Base-by-base conservation (phyloP, 371 early-diverging fungal species). In the Apophysomyces variabilis region DNA sequence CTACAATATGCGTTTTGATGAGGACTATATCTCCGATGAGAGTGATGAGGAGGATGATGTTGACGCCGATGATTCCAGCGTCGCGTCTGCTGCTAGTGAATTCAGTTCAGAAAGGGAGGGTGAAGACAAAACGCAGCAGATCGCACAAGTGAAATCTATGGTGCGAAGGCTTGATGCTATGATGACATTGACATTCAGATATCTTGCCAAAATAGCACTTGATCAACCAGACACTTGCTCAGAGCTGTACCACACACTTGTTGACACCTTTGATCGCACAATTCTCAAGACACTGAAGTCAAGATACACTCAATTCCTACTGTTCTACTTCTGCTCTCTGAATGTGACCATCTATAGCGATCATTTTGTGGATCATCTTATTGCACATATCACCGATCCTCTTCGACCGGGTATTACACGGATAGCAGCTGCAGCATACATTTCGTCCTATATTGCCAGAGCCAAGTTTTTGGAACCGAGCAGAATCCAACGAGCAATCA, bases 301-400 rank as follows among this genome's bases (percentile, higher is more conserved):
- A 35, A 88, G 96, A 11, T 95, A 94, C 79, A 92, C 94, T 0
- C 99, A 98, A 72, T 98, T 98, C 67, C 66, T 96, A 26, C 65
- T 94, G 45, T 98, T 97, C 69, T 94, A 94, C 76, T 79, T 87
- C 50, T 87, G 90, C 56, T 90, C 95, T 3, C 69, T 91, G 32
- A 84, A 90, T 58, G 60, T 80, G 9, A 69, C 78, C 58, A 65
- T 68, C 0, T 95, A 90, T 63, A 84, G 92, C 0, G 94, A 94
- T 39, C 70, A 81, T 45, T 96, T 97, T 67, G 64, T 97, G 65
- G 92, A 95, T 7, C 85, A 90, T 41, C 82, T 97, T 54, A 76
- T 90, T 14, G 74, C 83, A 9, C 86, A 88, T 43, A 80, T 93
- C 38, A 76, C 85, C 14, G 86, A 86, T 60, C 72, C 83, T 11